Base-by-base conservation (phyloP, 768 basidiomycete genomes). In the Cantharellus cinnabarinus region DNA sequence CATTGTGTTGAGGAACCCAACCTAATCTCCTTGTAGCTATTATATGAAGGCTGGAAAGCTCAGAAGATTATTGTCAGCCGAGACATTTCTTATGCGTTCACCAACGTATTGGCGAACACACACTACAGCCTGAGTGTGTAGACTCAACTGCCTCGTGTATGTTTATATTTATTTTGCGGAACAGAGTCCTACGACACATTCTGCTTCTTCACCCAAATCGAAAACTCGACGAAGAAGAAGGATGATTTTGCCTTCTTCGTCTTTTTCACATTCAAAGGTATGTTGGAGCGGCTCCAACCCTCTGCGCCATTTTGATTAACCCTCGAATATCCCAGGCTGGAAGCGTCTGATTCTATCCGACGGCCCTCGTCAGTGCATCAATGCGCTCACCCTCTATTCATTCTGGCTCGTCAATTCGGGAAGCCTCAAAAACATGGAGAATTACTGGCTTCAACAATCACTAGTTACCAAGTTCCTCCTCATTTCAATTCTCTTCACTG, bases 181-280 rank as follows among this genome's bases (percentile, higher is more conserved):
- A 4, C 66, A 93, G 90, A 88, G 58, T 89, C 86, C 48, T 99
- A 97, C 70, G 84, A 94, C 69, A 88, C 94, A 69, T 97, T 97
- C 70, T 98, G 95, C 71, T 91, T 99, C 75, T 98, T 98, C 69
- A 83, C 87, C 65, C 90, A 97, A 65, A 95, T 99, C 71, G 82
- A 82, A 67, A 83, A 88, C 67, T 98, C 95, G 37, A 91, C 90
- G 39, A 97, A 94, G 77, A 82, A 80, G 62, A 91, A 85, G 70
- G 95, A 99, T 68, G 89, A 95, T 67, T 91, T 99, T 71, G 93
- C 94, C 41, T 98, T 98, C 77, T 99, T 95, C 71, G 80, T 98
- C 67, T 99, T 98, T 80, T 99, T 99, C 72, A 86, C 85, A 0
- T 98, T 99, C 79, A 99, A 99, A 76, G 94, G 94, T 88, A 62